A percentile compares a stretch with the other conserved stretches of the same genome.
Conservation (phyloP, 257 asterid species). For the Schizonepeta tenuifolia region DNA sequence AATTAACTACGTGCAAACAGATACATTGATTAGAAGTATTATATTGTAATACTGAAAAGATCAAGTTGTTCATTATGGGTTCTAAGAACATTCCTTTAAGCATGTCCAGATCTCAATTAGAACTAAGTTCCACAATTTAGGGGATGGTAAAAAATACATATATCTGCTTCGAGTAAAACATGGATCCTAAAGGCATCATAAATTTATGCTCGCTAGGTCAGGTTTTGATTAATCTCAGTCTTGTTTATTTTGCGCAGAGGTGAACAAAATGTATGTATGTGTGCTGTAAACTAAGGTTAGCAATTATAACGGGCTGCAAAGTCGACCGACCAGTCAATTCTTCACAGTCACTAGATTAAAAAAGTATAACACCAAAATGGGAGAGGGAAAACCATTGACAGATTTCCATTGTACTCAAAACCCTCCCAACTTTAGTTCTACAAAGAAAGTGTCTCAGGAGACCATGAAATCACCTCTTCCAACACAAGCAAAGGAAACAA, state of each 20-base stretch:
- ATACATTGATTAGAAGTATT: background rate
- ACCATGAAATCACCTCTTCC: constrained; percentile 4
- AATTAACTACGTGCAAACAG: background rate
- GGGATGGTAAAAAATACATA: background rate
- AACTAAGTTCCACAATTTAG: background rate
- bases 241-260: constrained; percentile 2
- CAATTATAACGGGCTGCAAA: background rate
- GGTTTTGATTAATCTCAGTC: background rate
- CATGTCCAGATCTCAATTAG: background rate
- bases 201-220: background rate
- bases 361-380: background rate
- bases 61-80: constrained; percentile 7
- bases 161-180: background rate
- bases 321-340: background rate
- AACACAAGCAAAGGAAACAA: too few species aligned
- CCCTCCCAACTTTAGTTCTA: constrained; percentile 18
- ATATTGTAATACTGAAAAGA: background rate
- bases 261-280: background rate
- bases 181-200: background rate
- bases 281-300: constrained; percentile 18
- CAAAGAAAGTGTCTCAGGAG: background rate
- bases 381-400: background rate
- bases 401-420: background rate
- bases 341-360: background rate
- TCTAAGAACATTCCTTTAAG: background rate